These are phyloP conservation scores for Talaromyces rugulosus DNA, from an alignment of 2,329 filamentous ascomycete species.

Conservation along the genomic window DNA sequence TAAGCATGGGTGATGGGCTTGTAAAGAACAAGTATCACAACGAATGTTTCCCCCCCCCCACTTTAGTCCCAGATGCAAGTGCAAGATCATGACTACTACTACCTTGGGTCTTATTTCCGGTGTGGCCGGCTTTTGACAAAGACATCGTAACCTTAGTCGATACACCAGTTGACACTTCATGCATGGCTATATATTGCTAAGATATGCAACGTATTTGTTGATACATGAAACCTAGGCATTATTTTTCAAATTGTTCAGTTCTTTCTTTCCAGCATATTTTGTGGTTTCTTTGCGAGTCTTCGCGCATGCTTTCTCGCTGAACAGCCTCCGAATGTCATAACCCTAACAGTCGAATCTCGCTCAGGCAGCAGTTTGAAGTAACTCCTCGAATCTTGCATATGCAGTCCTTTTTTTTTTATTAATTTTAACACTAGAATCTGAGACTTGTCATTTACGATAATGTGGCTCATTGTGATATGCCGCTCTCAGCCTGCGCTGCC, in stretches of 20 bases:
- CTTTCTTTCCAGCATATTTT: neutral
- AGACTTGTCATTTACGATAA: neutral
- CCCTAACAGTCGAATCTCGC: neutral
- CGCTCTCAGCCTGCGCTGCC: neutral
- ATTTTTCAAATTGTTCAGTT: neutral
- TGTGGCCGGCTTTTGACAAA: no score
- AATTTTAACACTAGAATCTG: neutral
- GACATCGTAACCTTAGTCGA: no score
- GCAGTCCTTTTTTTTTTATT: neutral
- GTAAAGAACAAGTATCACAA: no score
- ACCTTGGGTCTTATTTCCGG: no score
- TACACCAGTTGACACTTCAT: no score
- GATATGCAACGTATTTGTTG: no score
- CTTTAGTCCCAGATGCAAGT: no score
- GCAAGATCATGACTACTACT: no score
- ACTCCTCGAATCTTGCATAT: neutral
- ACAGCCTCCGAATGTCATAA: neutral
- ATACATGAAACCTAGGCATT: no score
- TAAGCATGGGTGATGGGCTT: neutral
- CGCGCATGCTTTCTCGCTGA: neutral
- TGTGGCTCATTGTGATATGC: neutral
- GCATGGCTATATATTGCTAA: no score
- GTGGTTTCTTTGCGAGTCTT: neutral
- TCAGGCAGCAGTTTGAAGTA: neutral
- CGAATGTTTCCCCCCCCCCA: no score